Evolutionary conservation across 331 rosid genomes (phyloP).

Genomic region (Malus hybrid): DNA sequence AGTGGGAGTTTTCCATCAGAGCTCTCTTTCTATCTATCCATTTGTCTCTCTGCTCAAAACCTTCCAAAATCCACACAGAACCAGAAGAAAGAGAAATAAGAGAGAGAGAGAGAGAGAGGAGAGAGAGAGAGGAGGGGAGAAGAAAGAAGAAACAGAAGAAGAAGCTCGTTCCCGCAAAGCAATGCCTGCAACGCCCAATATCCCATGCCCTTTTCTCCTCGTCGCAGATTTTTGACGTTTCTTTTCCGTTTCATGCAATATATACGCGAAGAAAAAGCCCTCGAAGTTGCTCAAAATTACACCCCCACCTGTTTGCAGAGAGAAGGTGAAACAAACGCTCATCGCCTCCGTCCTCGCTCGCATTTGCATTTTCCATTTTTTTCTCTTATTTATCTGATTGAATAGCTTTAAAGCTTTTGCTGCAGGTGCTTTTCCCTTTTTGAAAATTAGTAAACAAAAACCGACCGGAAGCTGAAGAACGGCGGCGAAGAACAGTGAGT

Average conservation of each 20-base stretch:
- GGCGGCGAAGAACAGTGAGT: slow-evolving; percentile 7
- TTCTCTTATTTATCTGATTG: not conserved
- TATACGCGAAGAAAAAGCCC: not conserved
- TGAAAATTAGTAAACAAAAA: not conserved
- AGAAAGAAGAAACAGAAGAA: slow-evolving; percentile 11
- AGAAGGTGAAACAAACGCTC: not conserved
- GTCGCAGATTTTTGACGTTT: slow-evolving; percentile 9
- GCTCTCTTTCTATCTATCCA: not conserved
- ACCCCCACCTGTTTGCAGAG: not conserved
- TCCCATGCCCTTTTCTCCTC: not conserved
- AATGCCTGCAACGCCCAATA: slow-evolving; percentile 35
- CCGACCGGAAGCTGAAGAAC: not conserved
- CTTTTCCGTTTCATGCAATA: slow-evolving; percentile 8
- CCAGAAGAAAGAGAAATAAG: not conserved
- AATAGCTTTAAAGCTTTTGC: not conserved
- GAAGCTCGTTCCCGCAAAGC: slow-evolving; percentile 48
- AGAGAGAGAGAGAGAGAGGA: too few species aligned
- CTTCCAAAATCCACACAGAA: slow-evolving; percentile 13
- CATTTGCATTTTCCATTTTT: not conserved
- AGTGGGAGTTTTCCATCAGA: slow-evolving; percentile 1
- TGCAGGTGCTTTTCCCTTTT: not conserved
- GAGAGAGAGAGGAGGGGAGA: not conserved
- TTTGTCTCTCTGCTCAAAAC: not conserved
- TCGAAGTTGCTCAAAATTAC: not conserved
- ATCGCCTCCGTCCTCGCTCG: not conserved